Conservation (phyloP, 495 filamentous ascomycete species). For the Bacidia gigantensis region DNA sequence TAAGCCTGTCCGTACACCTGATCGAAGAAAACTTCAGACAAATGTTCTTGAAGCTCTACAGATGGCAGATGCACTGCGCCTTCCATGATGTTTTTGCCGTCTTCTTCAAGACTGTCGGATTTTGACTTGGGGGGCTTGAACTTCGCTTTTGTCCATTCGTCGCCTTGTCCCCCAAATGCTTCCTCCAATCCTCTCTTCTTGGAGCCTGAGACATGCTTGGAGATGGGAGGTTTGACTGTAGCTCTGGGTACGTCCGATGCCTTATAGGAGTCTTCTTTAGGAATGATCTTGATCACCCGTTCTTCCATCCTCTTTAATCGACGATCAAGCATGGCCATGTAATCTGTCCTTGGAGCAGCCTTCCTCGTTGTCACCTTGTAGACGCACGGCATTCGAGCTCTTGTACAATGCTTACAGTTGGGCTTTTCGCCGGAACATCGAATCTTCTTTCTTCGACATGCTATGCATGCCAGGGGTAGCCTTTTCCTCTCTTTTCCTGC, state of each 20-base stretch:
- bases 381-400: constrained; percentile 91
- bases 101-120: constrained; percentile 52
- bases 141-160: constrained; percentile 60
- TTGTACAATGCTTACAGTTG: constrained; percentile 89
- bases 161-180: constrained; percentile 71
- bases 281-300: constrained; percentile 88
- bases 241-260: constrained; percentile 54
- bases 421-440: constrained; percentile 96
- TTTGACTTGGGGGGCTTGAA: constrained; percentile 27
- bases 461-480: constrained; percentile 87
- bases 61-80: constrained; percentile 75
- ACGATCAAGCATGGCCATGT: constrained; percentile 98
- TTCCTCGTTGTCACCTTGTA: constrained; percentile 96
- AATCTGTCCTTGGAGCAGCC: constrained; percentile 90
- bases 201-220: constrained; percentile 39
- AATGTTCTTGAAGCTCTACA: constrained; percentile 82
- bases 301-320: constrained; percentile 92
- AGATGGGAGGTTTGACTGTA: constrained; percentile 64
- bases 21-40: constrained; percentile 92
- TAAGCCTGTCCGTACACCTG: constrained; percentile 93
- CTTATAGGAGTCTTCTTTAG: constrained; percentile 57
- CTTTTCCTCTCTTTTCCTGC: constrained; percentile 94
- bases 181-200: constrained; percentile 84
- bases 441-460: constrained; percentile 93
- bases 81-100: constrained; percentile 54